A percentile compares a stretch with the other conserved stretches of the same genome.
phyloP scores from a whole-genome alignment of 2,329 filamentous ascomycete genomes.

The Pseudogymnoascus destructans region DNA sequence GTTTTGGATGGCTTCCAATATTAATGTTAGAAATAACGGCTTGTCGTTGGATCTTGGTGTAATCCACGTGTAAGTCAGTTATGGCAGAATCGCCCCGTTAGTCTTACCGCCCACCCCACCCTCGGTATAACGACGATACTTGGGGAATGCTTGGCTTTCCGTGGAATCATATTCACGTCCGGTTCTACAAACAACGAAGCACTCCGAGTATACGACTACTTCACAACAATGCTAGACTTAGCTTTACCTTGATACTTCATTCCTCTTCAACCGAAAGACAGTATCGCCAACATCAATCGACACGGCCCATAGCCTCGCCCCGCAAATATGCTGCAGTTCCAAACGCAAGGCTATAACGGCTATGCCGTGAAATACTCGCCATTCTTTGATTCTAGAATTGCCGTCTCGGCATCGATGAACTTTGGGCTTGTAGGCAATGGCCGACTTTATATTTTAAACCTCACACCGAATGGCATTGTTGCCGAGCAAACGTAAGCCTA shows the following conservation, averaged over 20 bases:
- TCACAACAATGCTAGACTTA: conserved; percentile 3
- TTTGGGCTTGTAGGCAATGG: conserved; percentile 97
- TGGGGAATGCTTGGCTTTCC: background rate
- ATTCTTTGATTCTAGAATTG: conserved; percentile 90
- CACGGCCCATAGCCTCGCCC: background rate
- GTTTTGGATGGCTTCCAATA: background rate
- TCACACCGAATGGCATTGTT: conserved; percentile 73
- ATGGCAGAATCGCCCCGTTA: background rate
- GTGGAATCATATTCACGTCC: conserved; percentile 5
- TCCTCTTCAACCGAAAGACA: background rate
- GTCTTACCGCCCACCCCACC: conserved; percentile 4
- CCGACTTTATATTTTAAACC: conserved; percentile 66
- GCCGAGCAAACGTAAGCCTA: conserved; percentile 61
- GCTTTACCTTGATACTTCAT: background rate
- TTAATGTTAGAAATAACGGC: background rate
- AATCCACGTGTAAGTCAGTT: background rate
- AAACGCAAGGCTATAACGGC: conserved; percentile 86
- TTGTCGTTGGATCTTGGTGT: background rate
- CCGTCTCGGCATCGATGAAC: conserved; percentile 82
- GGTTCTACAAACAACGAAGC: background rate
- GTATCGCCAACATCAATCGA: background rate
- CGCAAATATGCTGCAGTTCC: conserved; percentile 71
- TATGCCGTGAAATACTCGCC: conserved; percentile 98
- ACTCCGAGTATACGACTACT: background rate
- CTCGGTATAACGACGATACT: conserved; percentile 1